Percentiles rank a stretch among this genome's conserved stretches.
phyloP scores from a whole-genome alignment of 78 protist species.

The Guillardia theta region DNA sequence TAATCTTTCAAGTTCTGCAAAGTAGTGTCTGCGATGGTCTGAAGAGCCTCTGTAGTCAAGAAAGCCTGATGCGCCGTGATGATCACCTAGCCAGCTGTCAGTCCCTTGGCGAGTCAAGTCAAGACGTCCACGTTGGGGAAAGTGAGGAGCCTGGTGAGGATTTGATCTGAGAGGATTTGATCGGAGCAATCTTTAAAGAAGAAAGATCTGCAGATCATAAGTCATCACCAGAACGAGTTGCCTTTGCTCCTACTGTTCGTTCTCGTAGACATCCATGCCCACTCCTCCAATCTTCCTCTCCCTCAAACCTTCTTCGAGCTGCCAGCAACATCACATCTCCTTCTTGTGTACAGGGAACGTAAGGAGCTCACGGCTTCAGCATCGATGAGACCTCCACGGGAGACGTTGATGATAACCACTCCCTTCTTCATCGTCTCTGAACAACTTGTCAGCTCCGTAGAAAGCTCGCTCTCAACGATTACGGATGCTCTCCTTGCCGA shows the following conservation, averaged over 20 bases:
- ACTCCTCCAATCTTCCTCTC: conserved; percentile 1
- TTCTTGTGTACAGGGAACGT: neutral
- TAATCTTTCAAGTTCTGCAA: neutral
- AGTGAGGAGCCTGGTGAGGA: neutral
- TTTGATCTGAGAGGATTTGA: neutral
- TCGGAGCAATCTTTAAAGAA: neutral
- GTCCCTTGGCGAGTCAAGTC: conserved; percentile 53
- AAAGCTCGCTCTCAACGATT: neutral
- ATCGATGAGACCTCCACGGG: conserved; percentile 78
- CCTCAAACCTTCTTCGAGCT: neutral
- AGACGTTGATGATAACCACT: conserved; percentile 77
- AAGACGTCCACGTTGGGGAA: conserved; percentile 44
- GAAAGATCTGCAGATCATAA: neutral
- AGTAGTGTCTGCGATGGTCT: conserved; percentile 67
- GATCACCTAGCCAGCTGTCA: conserved; percentile 46
- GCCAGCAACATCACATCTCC: too few relatives aligned
- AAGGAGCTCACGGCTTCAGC: too few relatives aligned
- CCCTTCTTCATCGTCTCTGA: conserved; percentile 65
- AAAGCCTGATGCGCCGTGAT: conserved; percentile 87
- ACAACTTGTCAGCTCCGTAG: too few relatives aligned
- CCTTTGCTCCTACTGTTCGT: conserved; percentile 61
- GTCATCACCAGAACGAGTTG: too few relatives aligned
- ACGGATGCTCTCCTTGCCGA: conserved; percentile 63
- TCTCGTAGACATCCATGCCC: conserved; percentile 85
- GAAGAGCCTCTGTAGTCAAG: conserved; percentile 78